A percentile compares a stretch with the other conserved stretches of the same genome.
Evolutionary conservation across 768 basidiomycete genomes (phyloP).

Genomic region (Phallus indusiatus): DNA sequence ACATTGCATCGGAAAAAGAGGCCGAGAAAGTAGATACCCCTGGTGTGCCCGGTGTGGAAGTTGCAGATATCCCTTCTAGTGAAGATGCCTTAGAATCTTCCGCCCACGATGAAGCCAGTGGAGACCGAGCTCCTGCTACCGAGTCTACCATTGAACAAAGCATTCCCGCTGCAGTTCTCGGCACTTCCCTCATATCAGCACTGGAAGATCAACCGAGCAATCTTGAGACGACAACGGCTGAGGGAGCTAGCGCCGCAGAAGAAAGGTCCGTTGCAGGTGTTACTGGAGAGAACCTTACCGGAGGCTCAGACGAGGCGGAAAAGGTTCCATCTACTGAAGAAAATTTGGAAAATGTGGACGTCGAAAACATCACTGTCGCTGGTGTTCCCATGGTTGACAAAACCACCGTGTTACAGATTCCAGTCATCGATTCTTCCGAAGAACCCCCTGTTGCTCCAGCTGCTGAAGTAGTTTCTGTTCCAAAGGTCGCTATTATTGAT

Average conservation of each 20-base stretch:
- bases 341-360: background rate
- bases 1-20: background rate
- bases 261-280: background rate
- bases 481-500: background rate
- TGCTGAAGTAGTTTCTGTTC: background rate
- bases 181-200: too few species aligned
- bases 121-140: background rate
- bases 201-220: too few species aligned
- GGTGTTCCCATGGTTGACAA: background rate
- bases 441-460: background rate
- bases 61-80: background rate
- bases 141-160: background rate
- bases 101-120: background rate
- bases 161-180: too few species aligned
- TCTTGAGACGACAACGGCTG: too few species aligned
- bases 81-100: background rate
- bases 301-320: background rate
- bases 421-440: background rate
- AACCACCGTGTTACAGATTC: background rate
- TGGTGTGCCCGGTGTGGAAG: background rate
- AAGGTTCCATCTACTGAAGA: background rate
- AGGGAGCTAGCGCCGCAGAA: background rate
- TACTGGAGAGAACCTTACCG: background rate
- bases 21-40: background rate
- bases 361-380: background rate